Conservation (phyloP, 2,329 filamentous ascomycete species). For the Colletotrichum higginsianum region DNA sequence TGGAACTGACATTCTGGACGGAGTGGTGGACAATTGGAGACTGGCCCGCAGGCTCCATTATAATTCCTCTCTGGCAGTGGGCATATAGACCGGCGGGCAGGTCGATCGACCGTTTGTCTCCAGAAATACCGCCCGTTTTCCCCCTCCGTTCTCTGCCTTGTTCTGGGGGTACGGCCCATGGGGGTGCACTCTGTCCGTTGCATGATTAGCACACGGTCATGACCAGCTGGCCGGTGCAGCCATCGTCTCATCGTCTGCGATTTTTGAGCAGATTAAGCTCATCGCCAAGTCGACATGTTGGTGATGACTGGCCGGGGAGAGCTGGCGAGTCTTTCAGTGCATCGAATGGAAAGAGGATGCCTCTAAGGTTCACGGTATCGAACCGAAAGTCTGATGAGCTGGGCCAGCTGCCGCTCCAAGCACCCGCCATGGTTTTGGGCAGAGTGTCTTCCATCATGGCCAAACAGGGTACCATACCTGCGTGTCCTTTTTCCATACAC, state of each 20-base stretch:
- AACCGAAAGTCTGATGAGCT: slow-evolving; percentile 26
- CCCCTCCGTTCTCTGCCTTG: neutral
- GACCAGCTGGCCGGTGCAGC: slow-evolving; percentile 8
- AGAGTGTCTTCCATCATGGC: slow-evolving; percentile 17
- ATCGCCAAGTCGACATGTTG: slow-evolving; percentile 30
- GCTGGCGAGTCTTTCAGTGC: slow-evolving; percentile 24
- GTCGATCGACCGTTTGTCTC: slow-evolving; percentile 11
- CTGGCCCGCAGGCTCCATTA: slow-evolving; percentile 20
- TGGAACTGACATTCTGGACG: slow-evolving; percentile 19
- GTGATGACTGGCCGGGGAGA: slow-evolving; percentile 22
- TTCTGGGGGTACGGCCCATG: slow-evolving; percentile 5
- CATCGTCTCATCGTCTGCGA: slow-evolving; percentile 12
- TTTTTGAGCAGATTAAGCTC: slow-evolving; percentile 25
- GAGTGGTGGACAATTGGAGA: slow-evolving; percentile 5
- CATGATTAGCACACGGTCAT: slow-evolving; percentile 10
- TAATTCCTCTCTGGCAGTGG: slow-evolving; percentile 18
- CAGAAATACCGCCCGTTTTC: slow-evolving; percentile 1
- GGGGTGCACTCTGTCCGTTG: slow-evolving; percentile 7
- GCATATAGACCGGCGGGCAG: slow-evolving; percentile 14
- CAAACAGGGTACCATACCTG: slow-evolving; percentile 10
- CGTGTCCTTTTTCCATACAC: slow-evolving; percentile 23
- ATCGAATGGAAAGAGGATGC: neutral
- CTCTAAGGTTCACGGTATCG: slow-evolving; percentile 12
- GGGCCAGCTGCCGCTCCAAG: slow-evolving; percentile 29
- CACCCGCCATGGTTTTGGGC: slow-evolving; percentile 27